Evolutionary conservation across 2,329 filamentous ascomycete genomes (phyloP).

Genomic region (Botrytis sinoallii): DNA sequence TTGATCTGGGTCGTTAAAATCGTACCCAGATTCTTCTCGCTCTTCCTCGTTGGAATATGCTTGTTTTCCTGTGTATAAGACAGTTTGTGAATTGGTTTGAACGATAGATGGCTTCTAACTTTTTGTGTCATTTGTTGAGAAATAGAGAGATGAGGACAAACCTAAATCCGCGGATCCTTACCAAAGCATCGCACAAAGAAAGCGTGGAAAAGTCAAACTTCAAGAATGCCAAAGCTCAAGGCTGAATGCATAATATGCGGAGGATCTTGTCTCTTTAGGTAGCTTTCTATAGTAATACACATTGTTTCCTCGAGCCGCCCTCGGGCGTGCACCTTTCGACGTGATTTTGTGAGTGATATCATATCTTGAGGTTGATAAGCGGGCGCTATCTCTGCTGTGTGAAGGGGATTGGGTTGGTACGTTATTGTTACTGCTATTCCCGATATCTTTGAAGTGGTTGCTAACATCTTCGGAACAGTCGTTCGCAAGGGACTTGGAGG

Average conservation of each 20-base stretch:
- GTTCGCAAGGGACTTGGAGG: background rate
- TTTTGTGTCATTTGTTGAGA: background rate
- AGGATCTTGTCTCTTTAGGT: background rate
- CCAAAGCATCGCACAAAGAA: background rate
- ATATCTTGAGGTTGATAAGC: background rate
- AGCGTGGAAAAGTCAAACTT: background rate
- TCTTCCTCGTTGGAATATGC: background rate
- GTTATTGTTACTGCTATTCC: background rate
- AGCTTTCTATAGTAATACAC: background rate
- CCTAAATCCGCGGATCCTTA: background rate
- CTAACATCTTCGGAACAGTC: background rate
- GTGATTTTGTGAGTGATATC: background rate
- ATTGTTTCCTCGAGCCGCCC: background rate
- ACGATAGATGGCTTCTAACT: background rate
- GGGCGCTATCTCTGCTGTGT: background rate
- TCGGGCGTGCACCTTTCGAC: background rate
- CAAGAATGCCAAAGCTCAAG: background rate
- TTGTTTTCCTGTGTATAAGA: background rate
- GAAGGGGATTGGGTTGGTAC: background rate
- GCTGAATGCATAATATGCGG: background rate
- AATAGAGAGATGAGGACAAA: background rate
- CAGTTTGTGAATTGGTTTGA: background rate
- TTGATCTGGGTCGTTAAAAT: background rate
- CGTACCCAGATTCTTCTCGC: fast-evolving
- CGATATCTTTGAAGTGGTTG: too few species aligned